These are phyloP conservation scores for Jackrogersella multiformis DNA, from an alignment of 495 filamentous ascomycete species.

Conservation along the genomic window DNA sequence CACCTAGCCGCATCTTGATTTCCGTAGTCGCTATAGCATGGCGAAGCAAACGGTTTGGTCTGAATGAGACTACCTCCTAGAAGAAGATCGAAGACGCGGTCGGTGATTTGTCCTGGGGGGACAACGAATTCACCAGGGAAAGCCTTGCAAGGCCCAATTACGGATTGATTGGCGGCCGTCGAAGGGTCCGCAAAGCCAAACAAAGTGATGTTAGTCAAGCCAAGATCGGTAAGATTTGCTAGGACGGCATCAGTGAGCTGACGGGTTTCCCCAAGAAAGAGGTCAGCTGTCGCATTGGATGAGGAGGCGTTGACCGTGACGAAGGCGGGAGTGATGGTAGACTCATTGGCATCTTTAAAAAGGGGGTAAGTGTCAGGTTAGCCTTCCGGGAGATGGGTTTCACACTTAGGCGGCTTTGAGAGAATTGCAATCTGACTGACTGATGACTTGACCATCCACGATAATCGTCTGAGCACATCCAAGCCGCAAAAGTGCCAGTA, in stretches of 20 bases:
- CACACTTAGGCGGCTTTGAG: not conserved
- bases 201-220: slow-evolving; percentile 43
- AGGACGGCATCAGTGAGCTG: slow-evolving; percentile 56
- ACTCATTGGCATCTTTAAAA: slow-evolving; percentile 39
- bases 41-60: slow-evolving; percentile 63
- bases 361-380: slow-evolving; percentile 26
- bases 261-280: slow-evolving; percentile 54
- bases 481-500: slow-evolving; percentile 16
- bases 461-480: slow-evolving; percentile 42
- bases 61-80: slow-evolving; percentile 64
- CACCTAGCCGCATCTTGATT: slow-evolving; percentile 59
- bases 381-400: slow-evolving; percentile 10
- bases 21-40: slow-evolving; percentile 62
- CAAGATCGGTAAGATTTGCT: slow-evolving; percentile 46
- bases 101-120: slow-evolving; percentile 60
- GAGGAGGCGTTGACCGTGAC: slow-evolving; percentile 39
- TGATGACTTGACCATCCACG: slow-evolving; percentile 38
- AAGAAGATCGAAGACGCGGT: slow-evolving; percentile 57
- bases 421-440: slow-evolving; percentile 39
- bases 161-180: slow-evolving; percentile 29
- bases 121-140: slow-evolving; percentile 52
- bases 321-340: slow-evolving; percentile 39
- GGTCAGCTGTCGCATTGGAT: slow-evolving; percentile 43
- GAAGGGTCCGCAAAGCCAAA: slow-evolving; percentile 44
- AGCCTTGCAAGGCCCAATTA: slow-evolving; percentile 50